A percentile compares a stretch with the other conserved stretches of the same genome.
Evolutionary conservation across 2,329 filamentous ascomycete genomes (phyloP).

Genomic region (Colletotrichum somersetense): DNA sequence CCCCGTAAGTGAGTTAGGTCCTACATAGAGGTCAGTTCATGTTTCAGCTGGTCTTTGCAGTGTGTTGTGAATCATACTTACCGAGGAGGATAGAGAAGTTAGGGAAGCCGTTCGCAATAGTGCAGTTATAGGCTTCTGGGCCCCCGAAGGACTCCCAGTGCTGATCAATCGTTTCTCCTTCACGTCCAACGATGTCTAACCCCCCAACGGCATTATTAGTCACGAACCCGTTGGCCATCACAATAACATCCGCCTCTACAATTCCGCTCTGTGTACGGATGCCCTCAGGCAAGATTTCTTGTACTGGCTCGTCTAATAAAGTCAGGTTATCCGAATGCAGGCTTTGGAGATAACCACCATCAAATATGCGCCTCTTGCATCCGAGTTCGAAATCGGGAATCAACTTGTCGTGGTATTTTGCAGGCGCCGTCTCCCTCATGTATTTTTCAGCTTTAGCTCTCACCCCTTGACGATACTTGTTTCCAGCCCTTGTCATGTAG

Average conservation of each 20-base stretch:
- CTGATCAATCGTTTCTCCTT: slow-evolving; percentile 63
- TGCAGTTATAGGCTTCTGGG: slow-evolving; percentile 70
- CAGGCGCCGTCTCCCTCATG: slow-evolving; percentile 61
- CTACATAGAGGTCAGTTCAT: slow-evolving; percentile 40
- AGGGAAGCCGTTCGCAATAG: slow-evolving; percentile 70
- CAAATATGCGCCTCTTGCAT: slow-evolving; percentile 74
- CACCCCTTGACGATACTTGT: slow-evolving; percentile 50
- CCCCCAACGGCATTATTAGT: slow-evolving; percentile 67
- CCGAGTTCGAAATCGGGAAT: slow-evolving; percentile 73
- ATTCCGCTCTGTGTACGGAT: slow-evolving; percentile 55
- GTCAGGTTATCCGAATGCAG: slow-evolving; percentile 63
- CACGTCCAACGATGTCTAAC: slow-evolving; percentile 64
- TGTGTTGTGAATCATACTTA: slow-evolving; percentile 14
- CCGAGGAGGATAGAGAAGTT: slow-evolving; percentile 75
- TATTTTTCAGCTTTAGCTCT: slow-evolving; percentile 56
- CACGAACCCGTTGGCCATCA: slow-evolving; percentile 73
- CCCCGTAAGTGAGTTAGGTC: slow-evolving; percentile 73
- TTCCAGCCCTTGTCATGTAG: slow-evolving; percentile 51
- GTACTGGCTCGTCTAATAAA: slow-evolving; percentile 62
- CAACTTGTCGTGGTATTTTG: slow-evolving; percentile 71
- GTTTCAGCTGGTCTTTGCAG: neutral
- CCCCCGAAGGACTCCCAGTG: slow-evolving; percentile 72
- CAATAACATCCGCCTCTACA: slow-evolving; percentile 68
- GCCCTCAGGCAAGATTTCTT: slow-evolving; percentile 58
- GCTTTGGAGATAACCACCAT: slow-evolving; percentile 66